Evolutionary conservation across 2,329 filamentous ascomycete species (phyloP).

Genomic region (Pseudogymnoascus pannorum): DNA sequence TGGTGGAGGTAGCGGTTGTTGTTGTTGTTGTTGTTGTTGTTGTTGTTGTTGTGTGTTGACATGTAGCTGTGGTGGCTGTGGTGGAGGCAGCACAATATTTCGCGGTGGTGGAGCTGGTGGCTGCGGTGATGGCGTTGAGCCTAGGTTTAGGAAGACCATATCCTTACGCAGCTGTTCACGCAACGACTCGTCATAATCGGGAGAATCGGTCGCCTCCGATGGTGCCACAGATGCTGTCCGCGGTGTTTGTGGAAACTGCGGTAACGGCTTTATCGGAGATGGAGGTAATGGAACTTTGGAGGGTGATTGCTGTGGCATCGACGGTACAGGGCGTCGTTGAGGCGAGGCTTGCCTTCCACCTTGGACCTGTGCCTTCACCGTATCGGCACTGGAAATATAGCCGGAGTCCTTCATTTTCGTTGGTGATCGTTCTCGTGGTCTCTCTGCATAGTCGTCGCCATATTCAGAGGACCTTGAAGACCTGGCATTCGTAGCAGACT

Average conservation of each 20-base stretch:
- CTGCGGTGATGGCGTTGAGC: constrained; percentile 12
- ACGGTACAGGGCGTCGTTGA: constrained; percentile 47
- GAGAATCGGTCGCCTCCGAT: constrained; percentile 41
- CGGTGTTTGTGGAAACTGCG: constrained; percentile 40
- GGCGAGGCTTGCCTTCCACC: constrained; percentile 51
- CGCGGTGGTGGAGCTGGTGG: constrained; percentile 12
- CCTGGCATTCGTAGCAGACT: constrained; percentile 71
- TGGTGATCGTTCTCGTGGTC: constrained; percentile 43
- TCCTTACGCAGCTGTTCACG: constrained; percentile 59
- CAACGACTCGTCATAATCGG: constrained; percentile 53
- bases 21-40: constrained; percentile 21
- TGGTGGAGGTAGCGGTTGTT: constrained; percentile 17
- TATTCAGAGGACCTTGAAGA: constrained; percentile 46
- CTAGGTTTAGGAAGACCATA: constrained; percentile 49
- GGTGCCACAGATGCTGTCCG: constrained; percentile 38
- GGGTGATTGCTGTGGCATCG: constrained; percentile 37
- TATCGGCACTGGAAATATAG: constrained; percentile 36
- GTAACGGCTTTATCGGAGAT: constrained; percentile 44
- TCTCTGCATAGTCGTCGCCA: constrained; percentile 44
- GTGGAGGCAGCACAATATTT: constrained; percentile 14
- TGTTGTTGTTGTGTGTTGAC: constrained; percentile 20
- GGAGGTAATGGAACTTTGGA: constrained; percentile 53
- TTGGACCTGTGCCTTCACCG: constrained; percentile 42
- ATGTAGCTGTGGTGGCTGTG: constrained; percentile 19
- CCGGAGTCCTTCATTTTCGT: constrained; percentile 40